Evolutionary conservation across 306 rosid species (phyloP), one percentile per base, ranked within the genome.

Genomic region (Prunus campanulata): DNA sequence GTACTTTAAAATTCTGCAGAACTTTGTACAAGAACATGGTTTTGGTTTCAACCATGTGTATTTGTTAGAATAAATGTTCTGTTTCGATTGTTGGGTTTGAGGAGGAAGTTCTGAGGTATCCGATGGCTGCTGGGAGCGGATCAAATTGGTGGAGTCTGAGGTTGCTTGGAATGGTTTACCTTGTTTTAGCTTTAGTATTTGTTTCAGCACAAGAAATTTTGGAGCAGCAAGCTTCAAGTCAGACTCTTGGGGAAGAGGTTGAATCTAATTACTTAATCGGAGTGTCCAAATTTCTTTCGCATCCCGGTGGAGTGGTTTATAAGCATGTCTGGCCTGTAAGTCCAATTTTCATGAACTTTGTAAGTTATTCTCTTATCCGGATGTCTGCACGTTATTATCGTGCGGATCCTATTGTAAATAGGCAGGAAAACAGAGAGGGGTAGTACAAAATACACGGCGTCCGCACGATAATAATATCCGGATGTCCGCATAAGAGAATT

Each of bases 251-350:
- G 20, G 61, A 42, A 55, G 74, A 75, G 19, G 16, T n/a, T 11
- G 67, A 47, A 29, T 51, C 72, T 22, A 70, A 18, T 74, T 77
- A 73, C 77, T 60, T 90, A 47, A 48, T 18, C 60, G 65, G 13
- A 77, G 79, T 77, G 48, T 8, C 78, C 19, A 77, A 77, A 66
- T 90, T 79, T 81, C 32, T 85, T n/a, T 89, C 89, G 85, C 85
- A 77, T 50, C 14, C 83, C 1, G 63, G 24, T 35, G 71, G 68
- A 61, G 70, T 80, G 1, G 82, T 82, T 65, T 86, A 88, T 66
- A 78, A 80, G 12, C 90, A 88, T 67, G 87, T 86, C 57, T 90
- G 96, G 96, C 91, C 92, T 66, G 96, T 90, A 74, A 83, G 80
- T 75, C 12, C 19, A 11, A 19, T 47, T 32, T 50, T 19, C 39